phyloP scores from a whole-genome alignment of 331 rosid species.

The Dryas integrifolia region DNA sequence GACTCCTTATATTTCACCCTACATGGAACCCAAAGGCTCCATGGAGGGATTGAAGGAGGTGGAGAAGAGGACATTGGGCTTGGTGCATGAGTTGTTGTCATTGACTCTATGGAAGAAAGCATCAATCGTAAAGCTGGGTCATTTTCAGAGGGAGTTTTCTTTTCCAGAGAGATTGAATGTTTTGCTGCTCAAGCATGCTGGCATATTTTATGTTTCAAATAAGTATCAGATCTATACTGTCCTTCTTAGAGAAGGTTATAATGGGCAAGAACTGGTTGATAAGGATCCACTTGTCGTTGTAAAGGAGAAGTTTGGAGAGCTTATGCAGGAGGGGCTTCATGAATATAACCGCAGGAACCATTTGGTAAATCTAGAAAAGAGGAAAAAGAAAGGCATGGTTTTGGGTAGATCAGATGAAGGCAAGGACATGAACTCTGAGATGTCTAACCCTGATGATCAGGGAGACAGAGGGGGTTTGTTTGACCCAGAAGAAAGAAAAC shows the following conservation, averaged over 20 bases:
- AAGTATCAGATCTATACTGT: conserved; percentile 73
- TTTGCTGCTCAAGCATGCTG: conserved; percentile 75
- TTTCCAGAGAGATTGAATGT: conserved; percentile 66
- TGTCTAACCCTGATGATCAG: conserved; percentile 35
- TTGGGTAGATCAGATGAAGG: conserved; percentile 42
- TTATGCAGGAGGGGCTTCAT: conserved; percentile 92
- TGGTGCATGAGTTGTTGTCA: conserved; percentile 77
- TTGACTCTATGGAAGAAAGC: conserved; percentile 79
- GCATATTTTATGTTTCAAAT: conserved; percentile 73
- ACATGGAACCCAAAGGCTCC: conserved; percentile 38
- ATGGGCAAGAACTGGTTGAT: conserved; percentile 55
- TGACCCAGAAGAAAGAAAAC: conserved; percentile 86
- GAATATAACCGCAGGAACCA: conserved; percentile 67
- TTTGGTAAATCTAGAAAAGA: conserved; percentile 53
- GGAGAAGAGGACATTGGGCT: conserved; percentile 77
- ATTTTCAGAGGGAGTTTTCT: conserved; percentile 65
- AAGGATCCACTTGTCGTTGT: conserved; percentile 74
- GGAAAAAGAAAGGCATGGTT: conserved; percentile 50
- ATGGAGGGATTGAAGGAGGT: conserved; percentile 60
- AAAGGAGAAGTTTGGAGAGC: conserved; percentile 79
- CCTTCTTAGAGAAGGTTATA: conserved; percentile 71
- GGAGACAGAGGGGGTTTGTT: conserved; percentile 58
- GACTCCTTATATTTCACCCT: conserved; percentile 70
- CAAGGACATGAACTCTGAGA: conserved; percentile 28
- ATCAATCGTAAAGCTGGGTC: conserved; percentile 69